Conservation (phyloP, 345 rosid genomes). For the Lepidium africanum region DNA sequence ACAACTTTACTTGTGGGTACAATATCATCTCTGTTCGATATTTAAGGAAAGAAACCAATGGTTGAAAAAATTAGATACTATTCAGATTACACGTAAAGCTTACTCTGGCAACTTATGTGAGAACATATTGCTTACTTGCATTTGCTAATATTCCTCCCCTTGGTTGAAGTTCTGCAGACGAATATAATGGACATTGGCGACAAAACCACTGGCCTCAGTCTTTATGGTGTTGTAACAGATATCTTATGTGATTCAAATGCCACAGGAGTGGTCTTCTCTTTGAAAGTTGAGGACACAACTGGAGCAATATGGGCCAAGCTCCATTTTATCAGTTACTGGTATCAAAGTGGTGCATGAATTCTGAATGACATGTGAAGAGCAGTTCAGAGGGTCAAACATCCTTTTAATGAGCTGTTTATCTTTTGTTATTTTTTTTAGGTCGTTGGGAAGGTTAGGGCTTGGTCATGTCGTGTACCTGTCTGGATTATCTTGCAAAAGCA, state of each 20-base stretch:
- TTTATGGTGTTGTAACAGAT: slow-evolving; percentile 65
- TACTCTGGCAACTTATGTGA: not conserved
- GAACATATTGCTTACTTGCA: slow-evolving; percentile 1
- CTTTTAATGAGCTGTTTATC: not conserved
- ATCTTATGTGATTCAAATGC: slow-evolving; percentile 37
- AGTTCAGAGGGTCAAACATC: not conserved
- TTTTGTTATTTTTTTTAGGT: slow-evolving; percentile 43
- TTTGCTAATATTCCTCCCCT: slow-evolving; percentile 22
- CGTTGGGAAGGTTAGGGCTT: slow-evolving; percentile 63
- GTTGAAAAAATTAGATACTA: not conserved
- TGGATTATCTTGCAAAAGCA: slow-evolving; percentile 65
- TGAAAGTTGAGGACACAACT: slow-evolving; percentile 63
- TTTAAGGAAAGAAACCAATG: not conserved
- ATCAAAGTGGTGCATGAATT: slow-evolving; percentile 10
- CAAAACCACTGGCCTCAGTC: slow-evolving; percentile 83
- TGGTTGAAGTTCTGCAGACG: slow-evolving; percentile 54
- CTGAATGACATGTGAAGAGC: not conserved
- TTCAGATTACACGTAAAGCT: not conserved
- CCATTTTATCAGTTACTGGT: slow-evolving; percentile 71
- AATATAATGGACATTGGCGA: slow-evolving; percentile 51
- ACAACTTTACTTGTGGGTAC: not conserved
- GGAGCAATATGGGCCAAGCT: slow-evolving; percentile 71
- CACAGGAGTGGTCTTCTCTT: slow-evolving; percentile 43
- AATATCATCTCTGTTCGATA: not conserved
- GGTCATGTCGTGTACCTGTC: slow-evolving; percentile 71